Evolutionary conservation across 176 grass and related monocot species (phyloP).

Genomic region (Poa annua): DNA sequence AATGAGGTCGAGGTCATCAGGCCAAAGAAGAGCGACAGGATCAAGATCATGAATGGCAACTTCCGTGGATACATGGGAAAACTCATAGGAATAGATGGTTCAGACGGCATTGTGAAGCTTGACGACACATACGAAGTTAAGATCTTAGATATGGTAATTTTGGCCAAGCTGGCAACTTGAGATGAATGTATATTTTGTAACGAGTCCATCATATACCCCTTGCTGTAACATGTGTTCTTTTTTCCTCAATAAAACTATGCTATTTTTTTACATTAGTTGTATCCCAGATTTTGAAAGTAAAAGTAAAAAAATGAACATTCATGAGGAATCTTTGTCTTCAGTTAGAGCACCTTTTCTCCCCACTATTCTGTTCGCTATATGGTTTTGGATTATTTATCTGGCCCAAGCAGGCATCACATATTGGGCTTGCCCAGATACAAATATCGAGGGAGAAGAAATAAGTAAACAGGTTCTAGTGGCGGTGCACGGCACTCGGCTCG

Average conservation of each 20-base stretch:
- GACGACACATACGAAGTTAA: slow-evolving; percentile 95
- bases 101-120: slow-evolving; percentile 92
- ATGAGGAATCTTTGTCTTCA: neutral
- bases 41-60: slow-evolving; percentile 84
- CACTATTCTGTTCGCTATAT: no score
- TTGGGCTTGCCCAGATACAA: no score
- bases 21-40: slow-evolving; percentile 87
- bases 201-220: slow-evolving; percentile 40
- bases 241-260: slow-evolving; percentile 45
- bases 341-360: no score
- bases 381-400: no score
- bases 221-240: slow-evolving; percentile 37
- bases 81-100: slow-evolving; percentile 93
- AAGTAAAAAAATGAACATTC: neutral
- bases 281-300: slow-evolving; percentile 18
- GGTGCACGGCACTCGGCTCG: no score
- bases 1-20: slow-evolving; percentile 77
- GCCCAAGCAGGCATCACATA: no score
- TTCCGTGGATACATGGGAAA: slow-evolving; percentile 78
- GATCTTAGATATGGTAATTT: slow-evolving; percentile 93
- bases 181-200: slow-evolving; percentile 54
- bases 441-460: no score
- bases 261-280: slow-evolving; percentile 12
- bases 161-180: slow-evolving; percentile 78
- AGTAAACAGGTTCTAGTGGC: no score